Evolutionary conservation across 148 eudicot genomes (phyloP).

Genomic region (Heliamphora exappendiculata): DNA sequence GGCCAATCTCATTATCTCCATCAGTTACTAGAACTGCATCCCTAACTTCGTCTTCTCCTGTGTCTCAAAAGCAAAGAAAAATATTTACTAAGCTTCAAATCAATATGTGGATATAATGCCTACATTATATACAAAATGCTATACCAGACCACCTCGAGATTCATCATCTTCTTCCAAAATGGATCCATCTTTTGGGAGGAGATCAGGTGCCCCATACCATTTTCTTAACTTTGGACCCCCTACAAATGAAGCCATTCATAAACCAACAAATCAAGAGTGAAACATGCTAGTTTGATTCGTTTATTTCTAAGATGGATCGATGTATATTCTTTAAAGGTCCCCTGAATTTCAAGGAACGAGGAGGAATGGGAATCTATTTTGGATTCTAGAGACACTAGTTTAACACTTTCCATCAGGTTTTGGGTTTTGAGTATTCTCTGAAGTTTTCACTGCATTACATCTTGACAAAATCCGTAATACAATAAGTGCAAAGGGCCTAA

Average conservation of each 20-base stretch:
- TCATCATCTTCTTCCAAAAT: conserved; percentile 34
- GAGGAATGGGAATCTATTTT: background rate
- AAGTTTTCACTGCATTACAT: too few species aligned
- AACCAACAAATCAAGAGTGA: background rate
- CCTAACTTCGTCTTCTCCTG: conserved; percentile 60
- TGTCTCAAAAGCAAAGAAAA: conserved; percentile 9
- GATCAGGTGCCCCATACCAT: conserved; percentile 98
- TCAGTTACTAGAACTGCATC: conserved; percentile 89
- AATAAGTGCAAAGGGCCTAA: background rate
- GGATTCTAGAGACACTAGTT: background rate
- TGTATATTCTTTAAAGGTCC: background rate
- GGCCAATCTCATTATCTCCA: conserved; percentile 91
- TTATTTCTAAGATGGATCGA: background rate
- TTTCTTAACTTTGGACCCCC: conserved; percentile 95
- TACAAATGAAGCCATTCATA: conserved; percentile 21
- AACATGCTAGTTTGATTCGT: background rate
- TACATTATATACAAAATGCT: background rate
- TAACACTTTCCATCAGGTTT: background rate
- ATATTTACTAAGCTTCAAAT: background rate
- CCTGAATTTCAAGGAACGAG: background rate
- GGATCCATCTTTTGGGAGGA: conserved; percentile 59
- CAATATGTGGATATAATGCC: background rate
- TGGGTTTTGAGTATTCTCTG: background rate
- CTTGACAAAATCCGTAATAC: too few species aligned
- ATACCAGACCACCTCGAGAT: conserved; percentile 25